Evolutionary conservation across 2,329 filamentous ascomycete species (phyloP).

Genomic region (Penicillium sp.): DNA sequence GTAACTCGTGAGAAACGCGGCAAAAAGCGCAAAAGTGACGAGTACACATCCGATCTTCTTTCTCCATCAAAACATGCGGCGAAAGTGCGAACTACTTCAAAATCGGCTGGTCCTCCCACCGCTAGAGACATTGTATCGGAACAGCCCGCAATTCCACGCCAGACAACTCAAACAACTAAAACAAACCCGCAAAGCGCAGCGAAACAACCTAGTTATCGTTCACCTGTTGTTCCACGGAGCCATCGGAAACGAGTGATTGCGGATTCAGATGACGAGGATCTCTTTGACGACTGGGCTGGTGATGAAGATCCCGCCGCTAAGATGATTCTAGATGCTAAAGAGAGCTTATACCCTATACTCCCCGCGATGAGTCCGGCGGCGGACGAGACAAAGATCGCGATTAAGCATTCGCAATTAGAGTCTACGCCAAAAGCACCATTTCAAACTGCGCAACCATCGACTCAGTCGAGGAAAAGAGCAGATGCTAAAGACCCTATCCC

Average conservation of each 20-base stretch:
- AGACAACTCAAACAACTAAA: slow-evolving; percentile 8
- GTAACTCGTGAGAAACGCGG: slow-evolving; percentile 38
- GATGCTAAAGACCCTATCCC: slow-evolving; percentile 10
- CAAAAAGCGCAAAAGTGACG: slow-evolving; percentile 51
- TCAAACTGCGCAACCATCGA: slow-evolving; percentile 14
- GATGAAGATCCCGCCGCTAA: slow-evolving; percentile 20
- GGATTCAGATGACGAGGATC: slow-evolving; percentile 36
- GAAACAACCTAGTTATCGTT: slow-evolving; percentile 7
- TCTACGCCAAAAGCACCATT: background rate
- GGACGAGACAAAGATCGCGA: slow-evolving; percentile 1
- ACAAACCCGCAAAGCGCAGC: slow-evolving; percentile 3
- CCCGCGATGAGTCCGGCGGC: slow-evolving; percentile 21
- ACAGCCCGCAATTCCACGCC: slow-evolving; percentile 3
- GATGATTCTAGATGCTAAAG: slow-evolving; percentile 22
- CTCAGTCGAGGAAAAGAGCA: slow-evolving; percentile 2
- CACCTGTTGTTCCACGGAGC: slow-evolving; percentile 5
- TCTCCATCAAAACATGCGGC: slow-evolving; percentile 31
- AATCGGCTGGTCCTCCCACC: slow-evolving; percentile 5
- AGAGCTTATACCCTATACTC: slow-evolving; percentile 32
- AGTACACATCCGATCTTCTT: slow-evolving; percentile 41
- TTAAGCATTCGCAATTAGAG: background rate
- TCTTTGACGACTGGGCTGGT: slow-evolving; percentile 26
- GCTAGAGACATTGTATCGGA: background rate
- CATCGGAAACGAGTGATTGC: slow-evolving; percentile 26
- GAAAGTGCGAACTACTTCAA: slow-evolving; percentile 25